Evolutionary conservation across 345 rosid genomes (phyloP).

Genomic region (Salix dunnii): DNA sequence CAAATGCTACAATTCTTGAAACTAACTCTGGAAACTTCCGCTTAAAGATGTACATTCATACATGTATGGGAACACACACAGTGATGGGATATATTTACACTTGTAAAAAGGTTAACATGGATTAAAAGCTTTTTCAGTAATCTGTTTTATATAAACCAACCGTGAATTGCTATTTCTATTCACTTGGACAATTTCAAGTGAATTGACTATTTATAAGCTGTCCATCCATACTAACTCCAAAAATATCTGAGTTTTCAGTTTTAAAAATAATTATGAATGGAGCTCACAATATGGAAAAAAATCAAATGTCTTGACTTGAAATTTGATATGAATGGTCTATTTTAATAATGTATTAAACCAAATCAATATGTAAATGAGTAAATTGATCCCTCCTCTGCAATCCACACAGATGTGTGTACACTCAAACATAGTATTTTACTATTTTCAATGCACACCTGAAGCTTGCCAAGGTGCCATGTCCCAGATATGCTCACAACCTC

Average conservation of each 20-base stretch:
- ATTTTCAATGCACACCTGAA: conserved; percentile 49
- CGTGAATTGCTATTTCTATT: not conserved
- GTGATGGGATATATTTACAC: not conserved
- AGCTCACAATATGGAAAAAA: not conserved
- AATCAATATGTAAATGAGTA: not conserved
- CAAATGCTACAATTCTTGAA: not conserved
- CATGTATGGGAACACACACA: not conserved
- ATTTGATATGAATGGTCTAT: not conserved
- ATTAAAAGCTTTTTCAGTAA: too few species aligned
- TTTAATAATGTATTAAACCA: not conserved
- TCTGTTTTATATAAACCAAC: not conserved
- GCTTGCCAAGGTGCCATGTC: conserved; percentile 90
- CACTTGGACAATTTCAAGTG: not conserved
- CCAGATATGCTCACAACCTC: conserved; percentile 80
- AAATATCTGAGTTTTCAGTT: not conserved
- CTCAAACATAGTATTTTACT: not conserved
- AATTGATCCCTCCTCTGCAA: not conserved
- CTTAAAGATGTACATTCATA: too few species aligned
- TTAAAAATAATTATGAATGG: not conserved
- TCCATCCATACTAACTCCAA: not conserved
- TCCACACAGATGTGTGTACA: not conserved
- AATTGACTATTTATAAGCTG: not conserved
- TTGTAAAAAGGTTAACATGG: too few species aligned
- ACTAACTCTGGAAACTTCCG: not conserved
- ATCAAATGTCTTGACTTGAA: too few species aligned